Conservation (phyloP, 2,329 filamentous ascomycete species). For the Scorias spongiosa region DNA sequence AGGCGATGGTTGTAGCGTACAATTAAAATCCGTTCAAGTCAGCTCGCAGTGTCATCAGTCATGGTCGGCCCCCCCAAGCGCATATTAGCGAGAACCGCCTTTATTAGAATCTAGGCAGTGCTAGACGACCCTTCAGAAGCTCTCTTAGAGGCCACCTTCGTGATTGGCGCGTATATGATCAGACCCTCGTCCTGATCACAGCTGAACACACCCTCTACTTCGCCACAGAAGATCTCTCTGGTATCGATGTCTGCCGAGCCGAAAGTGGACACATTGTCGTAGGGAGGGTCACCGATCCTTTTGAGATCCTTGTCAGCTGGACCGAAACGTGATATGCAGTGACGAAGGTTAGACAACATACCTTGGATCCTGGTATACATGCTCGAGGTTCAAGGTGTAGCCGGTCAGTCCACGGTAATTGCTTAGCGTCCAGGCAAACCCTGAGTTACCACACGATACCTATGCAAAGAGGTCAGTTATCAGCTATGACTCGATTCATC, state of each 20-base stretch:
- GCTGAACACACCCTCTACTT: background rate
- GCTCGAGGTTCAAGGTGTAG: slow-evolving; percentile 14
- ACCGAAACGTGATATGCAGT: background rate
- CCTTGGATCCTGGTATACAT: slow-evolving; percentile 15
- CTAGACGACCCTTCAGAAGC: too few relatives aligned
- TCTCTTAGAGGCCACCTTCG: background rate
- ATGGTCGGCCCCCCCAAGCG: too few relatives aligned
- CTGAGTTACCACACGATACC: slow-evolving; percentile 8
- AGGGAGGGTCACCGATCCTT: slow-evolving; percentile 17
- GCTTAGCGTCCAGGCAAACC: slow-evolving; percentile 14
- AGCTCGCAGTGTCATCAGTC: too few relatives aligned
- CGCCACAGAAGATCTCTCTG: slow-evolving; percentile 3
- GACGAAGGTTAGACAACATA: slow-evolving; percentile 6
- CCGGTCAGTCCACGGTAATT: slow-evolving; percentile 5
- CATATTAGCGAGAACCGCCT: too few relatives aligned
- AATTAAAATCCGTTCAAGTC: too few relatives aligned
- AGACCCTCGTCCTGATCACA: slow-evolving; percentile 4
- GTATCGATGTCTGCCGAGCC: slow-evolving; percentile 8
- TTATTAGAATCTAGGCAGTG: too few relatives aligned
- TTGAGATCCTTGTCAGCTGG: slow-evolving; percentile 1
- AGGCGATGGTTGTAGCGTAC: too few relatives aligned
- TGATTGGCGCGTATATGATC: slow-evolving; percentile 6
- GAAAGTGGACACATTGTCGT: slow-evolving; percentile 15
- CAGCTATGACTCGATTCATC: too few relatives aligned
- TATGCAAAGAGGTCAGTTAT: slow-evolving; percentile 1